phyloP scores from a whole-genome alignment of 78 protist genomes.

The Anaeramoeba ignava region DNA sequence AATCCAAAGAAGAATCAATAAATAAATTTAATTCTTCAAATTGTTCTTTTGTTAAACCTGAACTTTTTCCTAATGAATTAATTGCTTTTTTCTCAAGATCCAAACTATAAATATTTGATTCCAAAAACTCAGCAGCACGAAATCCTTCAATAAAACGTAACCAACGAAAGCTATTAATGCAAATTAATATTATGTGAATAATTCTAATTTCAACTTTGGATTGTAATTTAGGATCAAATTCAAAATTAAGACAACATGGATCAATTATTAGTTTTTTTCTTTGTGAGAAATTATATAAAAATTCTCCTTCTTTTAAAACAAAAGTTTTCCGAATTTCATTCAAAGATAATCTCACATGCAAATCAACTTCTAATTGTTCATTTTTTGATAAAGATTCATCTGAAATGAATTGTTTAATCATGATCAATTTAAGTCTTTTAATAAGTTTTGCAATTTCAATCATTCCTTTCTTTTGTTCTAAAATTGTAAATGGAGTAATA shows the following conservation, averaged over 20 bases:
- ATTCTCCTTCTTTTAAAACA: background rate
- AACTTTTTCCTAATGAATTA: no score
- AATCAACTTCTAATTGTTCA: background rate
- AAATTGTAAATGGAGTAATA: background rate
- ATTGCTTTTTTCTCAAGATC: no score
- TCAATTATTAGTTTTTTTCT: background rate
- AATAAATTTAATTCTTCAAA: no score
- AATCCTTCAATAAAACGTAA: background rate
- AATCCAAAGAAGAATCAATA: no score
- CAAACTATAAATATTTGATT: no score
- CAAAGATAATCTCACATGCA: background rate
- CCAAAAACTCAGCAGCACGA: background rate
- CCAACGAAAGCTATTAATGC: background rate
- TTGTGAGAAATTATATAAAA: background rate
- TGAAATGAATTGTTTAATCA: background rate
- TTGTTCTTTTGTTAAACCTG: no score
- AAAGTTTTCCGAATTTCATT: background rate
- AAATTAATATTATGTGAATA: background rate
- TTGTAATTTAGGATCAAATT: background rate
- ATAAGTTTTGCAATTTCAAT: background rate
- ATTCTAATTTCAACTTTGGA: background rate
- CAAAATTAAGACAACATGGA: background rate
- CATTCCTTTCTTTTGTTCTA: background rate
- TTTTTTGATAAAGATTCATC: background rate
- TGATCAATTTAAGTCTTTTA: background rate